These are phyloP conservation scores for Jatropha podagrica DNA, from an alignment of 441 rosid genomes.

Conservation along the genomic window DNA sequence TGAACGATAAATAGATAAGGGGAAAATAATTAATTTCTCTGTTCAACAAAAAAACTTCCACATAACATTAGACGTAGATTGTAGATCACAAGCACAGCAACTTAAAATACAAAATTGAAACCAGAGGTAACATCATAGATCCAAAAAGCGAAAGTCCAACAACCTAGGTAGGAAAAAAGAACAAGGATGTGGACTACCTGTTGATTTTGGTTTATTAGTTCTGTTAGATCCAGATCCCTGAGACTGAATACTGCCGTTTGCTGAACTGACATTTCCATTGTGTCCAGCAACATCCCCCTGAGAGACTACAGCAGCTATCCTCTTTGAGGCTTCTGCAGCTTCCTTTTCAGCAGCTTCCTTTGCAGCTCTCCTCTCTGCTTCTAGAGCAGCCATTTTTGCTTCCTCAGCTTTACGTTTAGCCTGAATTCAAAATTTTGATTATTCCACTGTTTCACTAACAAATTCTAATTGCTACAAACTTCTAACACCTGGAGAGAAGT, in stretches of 20 bases:
- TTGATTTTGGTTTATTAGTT: constrained; percentile 31
- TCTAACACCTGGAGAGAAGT: background rate
- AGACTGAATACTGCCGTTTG: constrained; percentile 31
- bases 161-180: constrained; percentile 7
- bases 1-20: background rate
- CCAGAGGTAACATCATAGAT: background rate
- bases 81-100: background rate
- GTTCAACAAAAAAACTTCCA: background rate
- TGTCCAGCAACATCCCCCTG: constrained; percentile 33
- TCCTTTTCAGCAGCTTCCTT: constrained; percentile 68
- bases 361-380: constrained; percentile 69
- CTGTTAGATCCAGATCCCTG: constrained; percentile 31
- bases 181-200: constrained; percentile 41
- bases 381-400: constrained; percentile 59
- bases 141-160: background rate
- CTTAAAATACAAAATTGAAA: background rate
- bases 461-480: background rate
- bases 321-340: constrained; percentile 47
- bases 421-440: constrained; percentile 33
- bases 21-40: background rate
- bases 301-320: constrained; percentile 28
- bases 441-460: background rate
- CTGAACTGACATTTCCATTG: constrained; percentile 27
- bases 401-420: constrained; percentile 77
- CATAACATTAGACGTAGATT: background rate